Evolutionary conservation across 176 grass and related monocot genomes (phyloP).

Genomic region (Thalia dealbata): DNA sequence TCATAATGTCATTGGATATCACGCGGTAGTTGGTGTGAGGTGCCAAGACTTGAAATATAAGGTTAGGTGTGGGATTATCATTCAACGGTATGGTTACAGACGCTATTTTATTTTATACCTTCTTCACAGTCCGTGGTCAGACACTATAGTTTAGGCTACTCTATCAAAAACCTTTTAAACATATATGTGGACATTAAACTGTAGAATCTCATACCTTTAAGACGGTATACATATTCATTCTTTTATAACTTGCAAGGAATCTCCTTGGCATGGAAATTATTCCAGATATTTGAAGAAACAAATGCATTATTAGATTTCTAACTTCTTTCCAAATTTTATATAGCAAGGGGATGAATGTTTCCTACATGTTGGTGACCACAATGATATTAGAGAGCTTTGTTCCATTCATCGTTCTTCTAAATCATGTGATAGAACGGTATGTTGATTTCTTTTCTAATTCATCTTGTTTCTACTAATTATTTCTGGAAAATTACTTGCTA

Average conservation of each 20-base stretch:
- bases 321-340: not conserved
- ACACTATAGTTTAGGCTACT: not conserved
- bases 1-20: conserved; percentile 66
- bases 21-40: conserved; percentile 66
- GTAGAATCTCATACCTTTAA: not conserved
- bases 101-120: not conserved
- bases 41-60: conserved; percentile 97
- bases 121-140: not conserved
- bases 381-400: conserved; percentile 73
- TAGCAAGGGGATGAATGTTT: conserved; percentile 67
- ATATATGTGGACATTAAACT: not conserved
- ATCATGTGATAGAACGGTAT: conserved; percentile 64
- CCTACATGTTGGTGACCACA: conserved; percentile 64
- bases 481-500: not conserved
- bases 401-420: conserved; percentile 81
- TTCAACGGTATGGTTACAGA: too few species aligned
- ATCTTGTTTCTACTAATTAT: conserved; percentile 7
- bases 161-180: not conserved
- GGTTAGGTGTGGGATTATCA: conserved; percentile 27
- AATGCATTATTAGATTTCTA: not conserved
- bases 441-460: conserved; percentile 17
- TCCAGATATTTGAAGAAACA: not conserved
- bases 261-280: not conserved
- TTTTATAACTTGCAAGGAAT: not conserved
- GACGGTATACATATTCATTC: not conserved